These are phyloP conservation scores for Salix koriyanagi DNA, from an alignment of 345 rosid species.

Conservation along the genomic window DNA sequence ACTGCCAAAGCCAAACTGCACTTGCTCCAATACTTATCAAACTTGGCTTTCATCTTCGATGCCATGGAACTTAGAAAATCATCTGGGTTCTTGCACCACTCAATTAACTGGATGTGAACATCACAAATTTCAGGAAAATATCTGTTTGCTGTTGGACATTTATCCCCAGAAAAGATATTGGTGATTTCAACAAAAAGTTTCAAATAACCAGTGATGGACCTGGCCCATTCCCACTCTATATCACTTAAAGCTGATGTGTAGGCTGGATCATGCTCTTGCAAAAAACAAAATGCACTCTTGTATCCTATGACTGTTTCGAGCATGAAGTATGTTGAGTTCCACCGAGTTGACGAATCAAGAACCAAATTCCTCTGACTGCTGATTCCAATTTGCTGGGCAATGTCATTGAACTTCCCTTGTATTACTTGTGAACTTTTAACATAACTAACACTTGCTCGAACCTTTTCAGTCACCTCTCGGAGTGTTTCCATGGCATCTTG, in stretches of 20 bases:
- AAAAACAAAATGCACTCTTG: conserved; percentile 50
- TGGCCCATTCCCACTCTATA: conserved; percentile 78
- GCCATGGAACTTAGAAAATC: conserved; percentile 57
- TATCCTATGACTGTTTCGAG: conserved; percentile 70
- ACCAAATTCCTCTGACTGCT: conserved; percentile 46
- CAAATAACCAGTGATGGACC: conserved; percentile 51
- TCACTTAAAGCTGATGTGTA: conserved; percentile 55
- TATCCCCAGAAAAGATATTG: conserved; percentile 48
- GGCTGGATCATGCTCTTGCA: conserved; percentile 59
- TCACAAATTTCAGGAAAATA: conserved; percentile 85
- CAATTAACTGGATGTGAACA: conserved; percentile 75
- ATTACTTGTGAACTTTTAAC: conserved; percentile 69
- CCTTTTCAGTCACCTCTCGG: conserved; percentile 57
- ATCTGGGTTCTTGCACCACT: conserved; percentile 86
- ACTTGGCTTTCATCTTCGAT: conserved; percentile 70
- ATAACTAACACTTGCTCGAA: conserved; percentile 66
- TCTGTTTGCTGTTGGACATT: conserved; percentile 72
- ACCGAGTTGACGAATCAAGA: conserved; percentile 55
- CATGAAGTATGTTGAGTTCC: conserved; percentile 81
- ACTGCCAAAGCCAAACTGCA: conserved; percentile 83
- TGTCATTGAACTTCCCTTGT: conserved; percentile 65
- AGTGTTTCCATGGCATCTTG: conserved; percentile 67
- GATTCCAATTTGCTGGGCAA: conserved; percentile 62
- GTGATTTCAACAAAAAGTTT: conserved; percentile 60
- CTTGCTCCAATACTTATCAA: conserved; percentile 82